phyloP scores from a whole-genome alignment of 176 grass and related monocot genomes.

The Phyllostachys edulis region DNA sequence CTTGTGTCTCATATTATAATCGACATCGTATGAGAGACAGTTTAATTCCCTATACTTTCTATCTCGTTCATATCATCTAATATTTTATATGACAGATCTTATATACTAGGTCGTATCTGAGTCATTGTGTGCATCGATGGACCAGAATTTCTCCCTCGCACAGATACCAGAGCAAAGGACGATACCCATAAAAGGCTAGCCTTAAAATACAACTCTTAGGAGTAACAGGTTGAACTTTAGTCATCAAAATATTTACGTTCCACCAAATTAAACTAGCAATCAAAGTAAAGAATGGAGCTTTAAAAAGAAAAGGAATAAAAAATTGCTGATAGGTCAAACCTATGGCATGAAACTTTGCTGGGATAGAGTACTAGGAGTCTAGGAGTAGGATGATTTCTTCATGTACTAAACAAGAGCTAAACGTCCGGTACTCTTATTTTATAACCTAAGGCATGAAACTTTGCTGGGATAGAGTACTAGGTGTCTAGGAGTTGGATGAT shows the following conservation, averaged over 20 bases:
- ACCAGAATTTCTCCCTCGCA: neutral
- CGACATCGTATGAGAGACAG: too few relatives aligned
- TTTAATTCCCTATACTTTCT: too few relatives aligned
- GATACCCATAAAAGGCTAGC: neutral
- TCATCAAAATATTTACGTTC: neutral
- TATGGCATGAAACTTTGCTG: neutral
- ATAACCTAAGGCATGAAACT: too few relatives aligned
- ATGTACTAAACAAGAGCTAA: neutral
- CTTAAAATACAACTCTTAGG: neutral
- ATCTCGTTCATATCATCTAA: too few relatives aligned
- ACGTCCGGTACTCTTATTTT: neutral
- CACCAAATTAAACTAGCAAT: neutral
- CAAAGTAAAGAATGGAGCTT: neutral
- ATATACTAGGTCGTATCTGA: too few relatives aligned
- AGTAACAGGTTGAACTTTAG: neutral
- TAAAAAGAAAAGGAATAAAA: neutral
- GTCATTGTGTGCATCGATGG: neutral
- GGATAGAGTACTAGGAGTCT: neutral
- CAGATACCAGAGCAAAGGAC: neutral
- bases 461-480: too few relatives aligned
- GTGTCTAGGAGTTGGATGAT: too few relatives aligned
- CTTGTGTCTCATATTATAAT: too few relatives aligned
- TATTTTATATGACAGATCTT: too few relatives aligned
- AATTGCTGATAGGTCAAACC: conserved; percentile 16
- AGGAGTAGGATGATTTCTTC: neutral